Evolutionary conservation across 805 yeast genomes (phyloP), one percentile per base, ranked within the genome.

Genomic region (Zygotorulaspora danielsina): DNA sequence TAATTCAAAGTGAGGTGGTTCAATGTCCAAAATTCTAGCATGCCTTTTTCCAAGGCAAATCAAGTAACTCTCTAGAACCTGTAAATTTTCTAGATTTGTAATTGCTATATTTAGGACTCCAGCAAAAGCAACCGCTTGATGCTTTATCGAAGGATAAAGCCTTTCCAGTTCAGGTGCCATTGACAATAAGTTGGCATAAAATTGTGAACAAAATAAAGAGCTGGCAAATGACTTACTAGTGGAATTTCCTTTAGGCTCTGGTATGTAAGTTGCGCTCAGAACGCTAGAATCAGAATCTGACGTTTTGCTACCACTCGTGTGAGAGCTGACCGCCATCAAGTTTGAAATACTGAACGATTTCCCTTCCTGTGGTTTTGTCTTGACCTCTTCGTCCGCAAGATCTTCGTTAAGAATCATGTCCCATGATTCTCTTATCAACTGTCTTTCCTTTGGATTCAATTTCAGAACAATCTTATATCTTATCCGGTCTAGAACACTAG

Each of bases 71-170:
- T 81, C 80, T 49, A 84, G 63, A 5, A 63, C 59, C 2, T 70
- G 54, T 37, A 84, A 65, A 47, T 79, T 71, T 38, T 82, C 88
- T 37, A 85, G 65, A 48, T 77, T 78, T 19, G 72, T 62, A 43
- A 85, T 76, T 2, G 89, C 83, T 30, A 78, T 70, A 19, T 84
- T 74, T 50, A 86, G 59, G 13, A 85, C 85, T 4, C 89, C 88
- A 0, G 90, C 87, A 66, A 85, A 81, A 6, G 89, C 75, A 11
- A 78, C 75, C 1, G 93, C 87, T 63, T 86, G 95, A 55, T 83
- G 88, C 46, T 74, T 73, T 47, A 84, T 76, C 5, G 84, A 76
- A 0, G 95, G 94, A 57, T 82, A 84, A 54, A 78, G 56, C 27
- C 66, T 69, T 49, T 80, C 86, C 45, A 86, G 66, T 10, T 65